A percentile compares a stretch with the other conserved stretches of the same genome.
These are phyloP conservation scores for Yarrowia sp. DNA, from an alignment of 805 yeast genomes.

Conservation along the genomic window DNA sequence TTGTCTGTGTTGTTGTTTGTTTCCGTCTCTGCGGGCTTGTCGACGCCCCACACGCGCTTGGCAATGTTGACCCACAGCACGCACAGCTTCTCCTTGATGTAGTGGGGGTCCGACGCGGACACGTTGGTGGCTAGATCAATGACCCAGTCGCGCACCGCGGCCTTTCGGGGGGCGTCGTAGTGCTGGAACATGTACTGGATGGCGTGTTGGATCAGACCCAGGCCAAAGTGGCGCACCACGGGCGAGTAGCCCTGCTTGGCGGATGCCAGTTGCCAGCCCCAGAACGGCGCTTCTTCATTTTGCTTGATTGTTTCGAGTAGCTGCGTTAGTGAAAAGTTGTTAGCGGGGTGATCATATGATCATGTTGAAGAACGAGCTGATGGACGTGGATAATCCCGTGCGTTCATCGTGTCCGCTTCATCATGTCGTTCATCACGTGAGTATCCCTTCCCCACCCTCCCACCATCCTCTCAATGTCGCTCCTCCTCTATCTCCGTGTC, in stretches of 20 bases:
- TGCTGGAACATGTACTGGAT: conserved; percentile 54
- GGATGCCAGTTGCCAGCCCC: conserved; percentile 85
- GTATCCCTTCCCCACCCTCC: too few relatives aligned
- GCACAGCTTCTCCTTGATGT: conserved; percentile 83
- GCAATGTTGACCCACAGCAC: conserved; percentile 89
- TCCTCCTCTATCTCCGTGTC: too few relatives aligned
- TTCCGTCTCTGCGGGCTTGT: conserved; percentile 29
- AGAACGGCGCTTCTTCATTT: conserved; percentile 79
- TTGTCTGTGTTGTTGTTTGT: neutral
- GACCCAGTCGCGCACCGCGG: conserved; percentile 79
- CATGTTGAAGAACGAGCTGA: too few relatives aligned
- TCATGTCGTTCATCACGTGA: too few relatives aligned
- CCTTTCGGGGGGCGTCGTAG: conserved; percentile 57
- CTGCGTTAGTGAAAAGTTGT: conserved; percentile 29
- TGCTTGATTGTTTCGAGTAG: conserved; percentile 74
- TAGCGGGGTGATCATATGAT: too few relatives aligned
- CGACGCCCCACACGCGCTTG: conserved; percentile 84
- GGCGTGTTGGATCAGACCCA: conserved; percentile 73
- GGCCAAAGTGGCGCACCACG: conserved; percentile 86
- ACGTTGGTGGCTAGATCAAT: conserved; percentile 69
- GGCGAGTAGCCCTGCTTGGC: conserved; percentile 59
- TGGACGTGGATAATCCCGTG: too few relatives aligned
- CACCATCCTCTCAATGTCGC: too few relatives aligned
- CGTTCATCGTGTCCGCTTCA: too few relatives aligned
- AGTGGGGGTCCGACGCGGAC: conserved; percentile 74